Conservation (phyloP, 2,329 filamentous ascomycete genomes). For the Venturia effusa region DNA sequence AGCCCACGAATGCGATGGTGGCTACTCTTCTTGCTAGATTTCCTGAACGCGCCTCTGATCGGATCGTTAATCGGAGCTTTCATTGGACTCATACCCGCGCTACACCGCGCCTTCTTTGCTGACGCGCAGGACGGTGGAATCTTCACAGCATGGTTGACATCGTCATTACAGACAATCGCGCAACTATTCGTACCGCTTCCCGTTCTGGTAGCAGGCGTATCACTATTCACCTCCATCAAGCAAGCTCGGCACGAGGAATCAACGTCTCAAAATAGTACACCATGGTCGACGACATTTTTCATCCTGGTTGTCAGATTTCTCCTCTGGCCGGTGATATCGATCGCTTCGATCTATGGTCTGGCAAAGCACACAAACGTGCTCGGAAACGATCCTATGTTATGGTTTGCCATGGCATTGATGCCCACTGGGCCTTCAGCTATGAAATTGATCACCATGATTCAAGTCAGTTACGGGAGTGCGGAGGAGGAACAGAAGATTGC, state of each 20-base stretch:
- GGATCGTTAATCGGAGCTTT: slow-evolving; percentile 48
- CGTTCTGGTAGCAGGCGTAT: slow-evolving; percentile 56
- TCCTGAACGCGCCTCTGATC: slow-evolving; percentile 51
- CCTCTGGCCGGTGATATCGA: slow-evolving; percentile 41
- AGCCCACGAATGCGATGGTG: slow-evolving; percentile 28
- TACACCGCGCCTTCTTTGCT: slow-evolving; percentile 53
- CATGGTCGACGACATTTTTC: slow-evolving; percentile 39
- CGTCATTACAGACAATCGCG: slow-evolving; percentile 50
- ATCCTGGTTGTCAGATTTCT: slow-evolving; percentile 48
- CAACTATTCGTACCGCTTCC: slow-evolving; percentile 54
- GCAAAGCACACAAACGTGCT: slow-evolving; percentile 11
- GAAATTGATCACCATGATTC: slow-evolving; percentile 13
- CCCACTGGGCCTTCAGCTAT: slow-evolving; percentile 12
- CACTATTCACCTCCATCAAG: slow-evolving; percentile 40
- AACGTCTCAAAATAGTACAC: slow-evolving; percentile 27
- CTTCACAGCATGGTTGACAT: slow-evolving; percentile 56
- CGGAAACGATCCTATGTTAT: slow-evolving; percentile 13
- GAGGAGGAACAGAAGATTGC: slow-evolving; percentile 12
- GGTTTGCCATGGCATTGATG: slow-evolving; percentile 13
- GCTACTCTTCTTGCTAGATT: slow-evolving; percentile 34
- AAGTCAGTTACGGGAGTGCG: slow-evolving; percentile 10
- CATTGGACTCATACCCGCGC: slow-evolving; percentile 47
- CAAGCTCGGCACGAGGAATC: slow-evolving; percentile 34
- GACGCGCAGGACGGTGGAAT: slow-evolving; percentile 48
- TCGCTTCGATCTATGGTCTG: slow-evolving; percentile 10